Conservation (phyloP, 2,329 filamentous ascomycete genomes). For the Neofusicoccum kwambonambiense region DNA sequence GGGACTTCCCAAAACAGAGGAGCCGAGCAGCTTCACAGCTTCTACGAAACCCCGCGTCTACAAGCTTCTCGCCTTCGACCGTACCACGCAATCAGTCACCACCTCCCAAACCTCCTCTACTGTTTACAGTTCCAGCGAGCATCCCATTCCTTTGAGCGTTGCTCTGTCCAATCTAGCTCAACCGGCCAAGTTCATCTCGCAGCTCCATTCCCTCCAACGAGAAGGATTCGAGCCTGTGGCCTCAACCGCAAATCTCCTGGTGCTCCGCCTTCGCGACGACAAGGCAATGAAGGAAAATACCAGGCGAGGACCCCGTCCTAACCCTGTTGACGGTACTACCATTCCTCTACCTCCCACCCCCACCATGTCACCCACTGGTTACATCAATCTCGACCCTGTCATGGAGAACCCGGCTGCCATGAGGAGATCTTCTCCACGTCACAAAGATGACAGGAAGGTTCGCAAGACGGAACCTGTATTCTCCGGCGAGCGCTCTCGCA, state of each 20-base stretch:
- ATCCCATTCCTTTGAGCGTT: conserved; percentile 20
- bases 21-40: neutral
- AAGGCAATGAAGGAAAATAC: neutral
- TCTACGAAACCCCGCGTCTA: conserved; percentile 19
- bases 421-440: neutral
- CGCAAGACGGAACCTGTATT: conserved; percentile 15
- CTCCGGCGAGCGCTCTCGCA: conserved; percentile 2
- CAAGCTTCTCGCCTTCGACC: conserved; percentile 30
- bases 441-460: conserved; percentile 11
- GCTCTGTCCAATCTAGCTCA: conserved; percentile 7
- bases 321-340: conserved; percentile 38
- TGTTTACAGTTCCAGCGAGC: conserved; percentile 18
- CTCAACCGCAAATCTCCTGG: conserved; percentile 31
- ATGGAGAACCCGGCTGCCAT: conserved; percentile 2
- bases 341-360: conserved; percentile 23
- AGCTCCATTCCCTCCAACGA: conserved; percentile 23
- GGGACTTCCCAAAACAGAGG: neutral
- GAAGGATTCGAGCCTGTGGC: conserved; percentile 29
- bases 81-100: conserved; percentile 27
- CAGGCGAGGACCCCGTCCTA: conserved; percentile 17
- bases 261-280: conserved; percentile 26
- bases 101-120: conserved; percentile 19
- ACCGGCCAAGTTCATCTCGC: conserved; percentile 23
- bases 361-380: conserved; percentile 17
- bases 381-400: conserved; percentile 18